These are phyloP conservation scores for Boletus vinaceobasis DNA, from an alignment of 768 basidiomycete species.

Conservation along the genomic window DNA sequence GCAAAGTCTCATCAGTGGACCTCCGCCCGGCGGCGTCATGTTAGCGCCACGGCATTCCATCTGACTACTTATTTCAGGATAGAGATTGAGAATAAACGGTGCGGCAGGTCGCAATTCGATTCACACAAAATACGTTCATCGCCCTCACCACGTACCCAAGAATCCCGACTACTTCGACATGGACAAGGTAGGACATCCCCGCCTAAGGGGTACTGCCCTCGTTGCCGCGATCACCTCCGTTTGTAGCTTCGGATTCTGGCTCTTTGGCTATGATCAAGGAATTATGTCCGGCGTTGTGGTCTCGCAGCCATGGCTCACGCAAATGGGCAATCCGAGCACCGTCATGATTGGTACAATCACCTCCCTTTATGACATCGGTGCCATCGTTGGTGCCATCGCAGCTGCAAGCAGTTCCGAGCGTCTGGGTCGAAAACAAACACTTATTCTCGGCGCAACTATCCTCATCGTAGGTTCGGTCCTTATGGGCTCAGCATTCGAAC, in stretches of 20 bases:
- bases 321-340: constrained; percentile 14
- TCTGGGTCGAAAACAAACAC: constrained; percentile 11
- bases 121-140: background rate
- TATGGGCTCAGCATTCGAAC: constrained; percentile 10
- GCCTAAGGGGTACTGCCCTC: constrained; percentile 7
- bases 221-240: constrained; percentile 15
- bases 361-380: constrained; percentile 17
- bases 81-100: background rate
- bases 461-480: constrained; percentile 11
- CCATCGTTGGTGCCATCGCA: constrained; percentile 8
- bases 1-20: background rate
- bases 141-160: background rate
- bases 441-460: constrained; percentile 5
- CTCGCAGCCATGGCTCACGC: constrained; percentile 10
- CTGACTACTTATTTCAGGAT: background rate
- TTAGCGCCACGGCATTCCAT: background rate
- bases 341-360: constrained; percentile 18
- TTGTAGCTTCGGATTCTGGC: constrained; percentile 13
- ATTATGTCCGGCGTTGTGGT: constrained; percentile 16
- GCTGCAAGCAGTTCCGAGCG: constrained; percentile 14
- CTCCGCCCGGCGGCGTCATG: background rate
- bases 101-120: background rate
- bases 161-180: background rate
- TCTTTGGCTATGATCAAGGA: constrained; percentile 17
- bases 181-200: constrained; percentile 11